phyloP scores from a whole-genome alignment of 345 rosid genomes.

The Populus davidiana region DNA sequence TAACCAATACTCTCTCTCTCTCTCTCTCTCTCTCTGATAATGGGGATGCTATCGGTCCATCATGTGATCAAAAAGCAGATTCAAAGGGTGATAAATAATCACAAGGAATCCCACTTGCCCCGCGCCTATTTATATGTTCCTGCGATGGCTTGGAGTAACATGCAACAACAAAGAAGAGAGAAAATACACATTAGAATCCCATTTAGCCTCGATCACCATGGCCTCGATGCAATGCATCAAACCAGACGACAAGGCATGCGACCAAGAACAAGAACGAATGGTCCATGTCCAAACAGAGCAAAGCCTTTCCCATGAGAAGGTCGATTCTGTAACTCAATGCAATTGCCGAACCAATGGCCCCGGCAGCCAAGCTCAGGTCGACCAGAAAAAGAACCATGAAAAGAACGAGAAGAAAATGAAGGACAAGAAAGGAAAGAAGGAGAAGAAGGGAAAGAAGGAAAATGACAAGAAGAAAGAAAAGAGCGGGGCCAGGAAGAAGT shows the following conservation, averaged over 20 bases:
- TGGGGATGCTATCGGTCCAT: not conserved
- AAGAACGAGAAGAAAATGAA: not conserved
- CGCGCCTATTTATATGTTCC: not conserved
- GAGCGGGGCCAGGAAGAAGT: slow-evolving; percentile 4
- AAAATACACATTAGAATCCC: not conserved
- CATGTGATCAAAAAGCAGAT: not conserved
- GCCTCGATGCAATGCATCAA: not conserved
- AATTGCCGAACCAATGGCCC: not conserved
- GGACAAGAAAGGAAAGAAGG: not conserved
- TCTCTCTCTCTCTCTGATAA: not conserved
- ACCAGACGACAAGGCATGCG: not conserved
- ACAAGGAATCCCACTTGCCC: not conserved
- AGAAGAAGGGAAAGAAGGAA: not conserved
- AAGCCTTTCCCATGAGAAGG: not conserved
- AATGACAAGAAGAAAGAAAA: not conserved
- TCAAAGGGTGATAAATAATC: not conserved
- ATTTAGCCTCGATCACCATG: not conserved
- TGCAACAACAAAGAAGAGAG: not conserved
- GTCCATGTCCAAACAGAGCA: not conserved
- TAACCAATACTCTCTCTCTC: not conserved
- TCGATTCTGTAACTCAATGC: not conserved
- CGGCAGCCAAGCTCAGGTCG: not conserved
- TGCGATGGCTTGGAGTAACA: not conserved
- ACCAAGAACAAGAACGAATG: not conserved
- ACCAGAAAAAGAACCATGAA: not conserved